These are phyloP conservation scores for Scheffersomyces lignosus DNA, from an alignment of 805 yeast genomes.

Conservation along the genomic window DNA sequence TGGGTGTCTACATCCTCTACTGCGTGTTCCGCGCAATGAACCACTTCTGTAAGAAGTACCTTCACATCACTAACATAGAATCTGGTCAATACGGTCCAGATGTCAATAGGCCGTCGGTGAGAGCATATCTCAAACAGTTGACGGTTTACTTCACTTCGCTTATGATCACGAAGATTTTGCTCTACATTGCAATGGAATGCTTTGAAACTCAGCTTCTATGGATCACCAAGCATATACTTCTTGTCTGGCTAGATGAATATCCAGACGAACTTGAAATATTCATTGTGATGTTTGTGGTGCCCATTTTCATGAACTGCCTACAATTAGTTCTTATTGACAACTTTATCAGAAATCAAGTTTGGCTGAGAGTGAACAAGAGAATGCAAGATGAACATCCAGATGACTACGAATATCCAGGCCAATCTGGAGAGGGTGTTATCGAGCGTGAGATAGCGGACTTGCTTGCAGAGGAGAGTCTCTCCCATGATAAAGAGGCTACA, in stretches of 20 bases:
- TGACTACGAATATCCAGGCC: conserved; percentile 9
- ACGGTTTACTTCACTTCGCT: conserved; percentile 64
- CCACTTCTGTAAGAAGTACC: conserved; percentile 42
- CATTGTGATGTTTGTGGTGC: conserved; percentile 82
- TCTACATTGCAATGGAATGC: conserved; percentile 62
- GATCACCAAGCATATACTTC: conserved; percentile 65
- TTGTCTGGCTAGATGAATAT: conserved; percentile 80
- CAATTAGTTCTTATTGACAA: conserved; percentile 74
- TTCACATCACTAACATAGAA: conserved; percentile 39
- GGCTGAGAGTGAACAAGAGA: conserved; percentile 32
- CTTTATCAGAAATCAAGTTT: conserved; percentile 58
- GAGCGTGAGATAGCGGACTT: neutral
- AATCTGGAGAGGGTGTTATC: no score
- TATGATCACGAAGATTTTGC: conserved; percentile 62
- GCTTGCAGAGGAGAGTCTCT: neutral
- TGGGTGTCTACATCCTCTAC: conserved; percentile 82
- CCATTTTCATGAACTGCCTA: conserved; percentile 69
- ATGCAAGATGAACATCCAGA: conserved; percentile 12
- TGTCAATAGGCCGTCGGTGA: conserved; percentile 53
- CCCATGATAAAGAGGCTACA: neutral
- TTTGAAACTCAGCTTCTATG: conserved; percentile 54
- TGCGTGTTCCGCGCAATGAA: conserved; percentile 49
- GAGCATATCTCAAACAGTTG: conserved; percentile 71
- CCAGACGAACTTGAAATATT: conserved; percentile 79
- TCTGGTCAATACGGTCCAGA: conserved; percentile 64